Evolutionary conservation across 2,329 filamentous ascomycete species (phyloP), one percentile per base, ranked within the genome.

Genomic region (Sclerotinia subarctica): DNA sequence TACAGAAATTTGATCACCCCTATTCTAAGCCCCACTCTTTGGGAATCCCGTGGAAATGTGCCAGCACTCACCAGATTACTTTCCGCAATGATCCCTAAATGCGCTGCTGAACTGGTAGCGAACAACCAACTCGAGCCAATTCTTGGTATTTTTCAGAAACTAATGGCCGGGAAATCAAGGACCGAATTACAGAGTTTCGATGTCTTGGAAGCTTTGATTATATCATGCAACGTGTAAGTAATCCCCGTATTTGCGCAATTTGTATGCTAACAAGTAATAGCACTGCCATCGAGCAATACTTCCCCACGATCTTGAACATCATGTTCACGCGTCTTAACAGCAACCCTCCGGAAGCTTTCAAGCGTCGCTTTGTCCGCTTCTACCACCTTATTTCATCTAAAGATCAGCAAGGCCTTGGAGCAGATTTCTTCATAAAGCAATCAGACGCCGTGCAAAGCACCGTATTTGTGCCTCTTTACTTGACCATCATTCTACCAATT

Each of bases 111-210:
- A 54, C 93, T 99, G 73, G 81, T 91, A 24, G 85, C 87, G 32
- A 89, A 91, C 75, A 91, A 94, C 74, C 93, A 97, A 78, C 79
- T 97, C 52, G 92, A 96, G 77, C 88, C 91, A 4, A 88, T 98
- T 60, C 84, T 99, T n/a, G 92, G 93, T 68, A 95, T 99, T 71
- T 99, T 98, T 84, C 94, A 98, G 78, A 94, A 92, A 75, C 85
- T 99, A 15, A 83, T 97, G 53, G 85, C 86, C 3, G 88, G 86
- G 72, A 78, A 77, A 64, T 65, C 73, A 21, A 74, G 70, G 63
- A 94, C 94, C 60, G 95, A 99, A 77, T 83, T 87, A 26, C 89
- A 94, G 75, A 92, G 90, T 0, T 97, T 98, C 76, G 95, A 99
- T 76, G 85, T 99, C 58, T 83, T 99, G 69, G 95, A 99, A 77